phyloP scores from a whole-genome alignment of 2,329 filamentous ascomycete genomes.

The Emericellopsis atlantica region DNA sequence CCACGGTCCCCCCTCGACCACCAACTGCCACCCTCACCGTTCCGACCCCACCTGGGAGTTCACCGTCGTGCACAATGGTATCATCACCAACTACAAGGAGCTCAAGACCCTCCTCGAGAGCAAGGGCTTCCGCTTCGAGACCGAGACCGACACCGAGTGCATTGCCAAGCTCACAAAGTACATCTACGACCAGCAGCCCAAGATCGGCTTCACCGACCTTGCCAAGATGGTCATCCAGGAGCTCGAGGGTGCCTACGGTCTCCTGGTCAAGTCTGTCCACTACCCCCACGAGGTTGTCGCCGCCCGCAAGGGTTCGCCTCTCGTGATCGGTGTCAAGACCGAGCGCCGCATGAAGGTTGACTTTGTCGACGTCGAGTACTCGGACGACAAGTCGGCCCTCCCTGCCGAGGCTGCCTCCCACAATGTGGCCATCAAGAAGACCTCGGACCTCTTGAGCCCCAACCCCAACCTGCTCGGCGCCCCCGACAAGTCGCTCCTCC shows the following conservation, averaged over 20 bases:
- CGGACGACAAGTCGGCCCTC: slow-evolving; percentile 70
- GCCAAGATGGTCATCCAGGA: slow-evolving; percentile 98
- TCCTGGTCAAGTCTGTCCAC: slow-evolving; percentile 96
- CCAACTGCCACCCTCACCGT: slow-evolving; percentile 97
- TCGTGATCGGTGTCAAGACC: slow-evolving; percentile 94
- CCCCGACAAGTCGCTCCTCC: slow-evolving; percentile 93
- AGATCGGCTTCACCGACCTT: slow-evolving; percentile 90
- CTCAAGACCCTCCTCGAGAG: slow-evolving; percentile 80
- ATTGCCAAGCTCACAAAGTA: slow-evolving; percentile 99
- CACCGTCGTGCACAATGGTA: slow-evolving; percentile 95
- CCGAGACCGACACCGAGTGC: slow-evolving; percentile 97
- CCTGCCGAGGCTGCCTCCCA: slow-evolving; percentile 91
- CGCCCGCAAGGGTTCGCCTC: slow-evolving; percentile 92
- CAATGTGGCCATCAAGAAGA: slow-evolving; percentile 94
- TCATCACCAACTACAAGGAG: slow-evolving; percentile 99
- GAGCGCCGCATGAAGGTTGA: slow-evolving; percentile 99
- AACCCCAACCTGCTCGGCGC: slow-evolving; percentile 59
- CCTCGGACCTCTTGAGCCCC: slow-evolving; percentile 53
- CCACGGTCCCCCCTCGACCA: slow-evolving; percentile 82
- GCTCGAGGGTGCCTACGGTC: slow-evolving; percentile 92
- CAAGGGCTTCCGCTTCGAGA: slow-evolving; percentile 99
- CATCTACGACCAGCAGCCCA: slow-evolving; percentile 87
- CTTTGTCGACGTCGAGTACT: slow-evolving; percentile 97
- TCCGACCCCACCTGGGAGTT: slow-evolving; percentile 96
- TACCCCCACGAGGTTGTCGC: slow-evolving; percentile 97